Evolutionary conservation across 352 stramenopile genomes (phyloP).

Genomic region (Phytophthora podocarpi): DNA sequence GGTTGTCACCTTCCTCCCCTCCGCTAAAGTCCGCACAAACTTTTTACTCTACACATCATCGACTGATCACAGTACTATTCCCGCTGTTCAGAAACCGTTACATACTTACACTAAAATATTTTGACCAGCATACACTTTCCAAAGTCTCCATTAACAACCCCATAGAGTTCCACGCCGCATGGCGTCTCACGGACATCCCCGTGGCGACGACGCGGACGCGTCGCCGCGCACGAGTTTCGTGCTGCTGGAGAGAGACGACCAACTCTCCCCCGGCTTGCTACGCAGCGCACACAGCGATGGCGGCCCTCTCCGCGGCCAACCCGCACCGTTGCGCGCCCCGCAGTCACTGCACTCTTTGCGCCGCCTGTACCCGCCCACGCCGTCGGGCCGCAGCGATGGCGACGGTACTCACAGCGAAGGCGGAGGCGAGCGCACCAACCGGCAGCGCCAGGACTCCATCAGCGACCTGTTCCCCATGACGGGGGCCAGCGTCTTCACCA

Average conservation of each 20-base stretch:
- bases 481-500: conserved; percentile 63
- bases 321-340: conserved; percentile 1
- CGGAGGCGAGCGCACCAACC: not conserved
- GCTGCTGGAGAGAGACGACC: conserved; percentile 53
- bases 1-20: not conserved
- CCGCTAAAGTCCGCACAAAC: conserved; percentile 32
- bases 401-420: conserved; percentile 19
- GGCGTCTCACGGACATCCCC: conserved; percentile 17
- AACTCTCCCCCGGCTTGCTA: conserved; percentile 28
- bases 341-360: conserved; percentile 31
- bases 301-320: conserved; percentile 7
- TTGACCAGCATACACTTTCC: conserved; percentile 21
- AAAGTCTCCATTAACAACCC: conserved; percentile 17
- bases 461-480: conserved; percentile 74
- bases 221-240: conserved; percentile 70
- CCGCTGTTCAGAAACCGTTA: conserved; percentile 7
- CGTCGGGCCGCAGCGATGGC: conserved; percentile 19
- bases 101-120: conserved; percentile 17
- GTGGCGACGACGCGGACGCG: conserved; percentile 7
- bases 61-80: conserved; percentile 11
- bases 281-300: conserved; percentile 29
- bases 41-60: not conserved
- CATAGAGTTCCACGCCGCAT: conserved; percentile 2
- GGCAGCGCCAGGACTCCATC: conserved; percentile 49
- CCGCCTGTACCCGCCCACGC: conserved; percentile 23